Evolutionary conservation across 2,329 filamentous ascomycete genomes (phyloP).

Genomic region (Pyrenochaeta sp.): DNA sequence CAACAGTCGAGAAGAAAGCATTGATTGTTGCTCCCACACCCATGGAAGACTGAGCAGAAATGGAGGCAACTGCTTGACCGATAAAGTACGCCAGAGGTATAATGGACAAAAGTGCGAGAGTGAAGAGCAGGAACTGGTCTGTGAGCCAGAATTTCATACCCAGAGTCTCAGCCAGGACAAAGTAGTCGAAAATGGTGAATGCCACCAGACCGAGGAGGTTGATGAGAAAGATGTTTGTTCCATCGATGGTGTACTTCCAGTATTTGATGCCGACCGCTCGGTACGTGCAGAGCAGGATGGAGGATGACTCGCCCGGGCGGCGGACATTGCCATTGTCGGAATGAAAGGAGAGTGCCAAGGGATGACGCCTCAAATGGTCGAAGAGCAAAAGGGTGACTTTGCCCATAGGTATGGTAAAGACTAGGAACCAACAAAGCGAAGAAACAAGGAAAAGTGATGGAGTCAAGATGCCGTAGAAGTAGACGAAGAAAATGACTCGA

Average conservation of each 20-base stretch:
- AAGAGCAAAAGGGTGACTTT: constrained; percentile 90
- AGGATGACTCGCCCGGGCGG: constrained; percentile 73
- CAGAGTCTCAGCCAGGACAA: constrained; percentile 73
- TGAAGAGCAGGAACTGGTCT: constrained; percentile 84
- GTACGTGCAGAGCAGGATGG: constrained; percentile 95
- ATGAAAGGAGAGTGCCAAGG: constrained; percentile 91
- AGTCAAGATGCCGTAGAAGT: constrained; percentile 92
- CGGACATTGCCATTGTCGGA: constrained; percentile 80
- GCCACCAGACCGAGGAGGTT: constrained; percentile 93
- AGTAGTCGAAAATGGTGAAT: constrained; percentile 94
- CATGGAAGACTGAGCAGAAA: constrained; percentile 98
- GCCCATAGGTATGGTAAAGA: constrained; percentile 99
- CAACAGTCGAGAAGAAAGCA: constrained; percentile 96
- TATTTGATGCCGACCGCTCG: constrained; percentile 92
- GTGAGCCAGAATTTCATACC: constrained; percentile 77
- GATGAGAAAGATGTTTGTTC: constrained; percentile 98
- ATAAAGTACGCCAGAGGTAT: constrained; percentile 98
- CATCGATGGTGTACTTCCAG: constrained; percentile 99
- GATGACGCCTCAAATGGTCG: constrained; percentile 90
- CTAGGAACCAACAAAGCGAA: constrained; percentile 90
- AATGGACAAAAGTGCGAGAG: constrained; percentile 84
- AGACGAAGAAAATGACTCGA: constrained; percentile 92
- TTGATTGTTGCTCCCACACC: constrained; percentile 96
- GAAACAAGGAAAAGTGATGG: constrained; percentile 87
- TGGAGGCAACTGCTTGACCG: constrained; percentile 96